Evolutionary conservation across 2,329 filamentous ascomycete species (phyloP), one percentile per base, ranked within the genome.

Genomic region (Ophiognomonia clavigignenti-juglandacearum): DNA sequence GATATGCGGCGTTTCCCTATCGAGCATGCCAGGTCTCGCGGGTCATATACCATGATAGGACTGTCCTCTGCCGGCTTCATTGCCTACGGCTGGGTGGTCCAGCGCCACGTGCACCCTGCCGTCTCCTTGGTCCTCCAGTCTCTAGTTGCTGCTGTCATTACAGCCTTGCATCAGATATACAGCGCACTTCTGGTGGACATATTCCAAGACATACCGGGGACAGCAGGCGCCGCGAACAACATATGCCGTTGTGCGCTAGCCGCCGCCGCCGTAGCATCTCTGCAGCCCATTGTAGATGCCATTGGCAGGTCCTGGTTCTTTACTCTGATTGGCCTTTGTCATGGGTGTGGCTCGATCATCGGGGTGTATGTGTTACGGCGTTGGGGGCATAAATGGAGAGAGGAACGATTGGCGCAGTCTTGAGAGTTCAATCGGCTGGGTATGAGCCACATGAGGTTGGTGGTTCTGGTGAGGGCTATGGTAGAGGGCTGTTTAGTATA

Each of bases 301-400:
- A 75, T 82, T 64, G 79, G 78, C 5, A 59, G 69, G 20, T 79
- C 77, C 0, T 81, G 78, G 75, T 73, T 73, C 27, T 80, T 75
- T 45, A 80, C 75, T n/a, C n/a, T n/a, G n/a, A n/a, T n/a, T n/a
- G n/a, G n/a, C n/a, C n/a, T n/a, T n/a, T n/a, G n/a, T n/a, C n/a
- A n/a, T n/a, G n/a, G n/a, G n/a, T n/a, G n/a, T n/a, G n/a, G n/a
- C n/a, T n/a, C n/a, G n/a, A n/a, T n/a, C n/a, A n/a, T n/a, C n/a
- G n/a, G n/a, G n/a, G n/a, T n/a, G n/a, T n/a, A n/a, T n/a, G n/a
- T n/a, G n/a, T n/a, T n/a, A n/a, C n/a, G n/a, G n/a, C n/a, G n/a
- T n/a, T n/a, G n/a, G n/a, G n/a, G n/a, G n/a, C n/a, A n/a, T n/a
- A n/a, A n/a, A n/a, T n/a, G n/a, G n/a, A n/a, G n/a, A n/a, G n/a